These are phyloP conservation scores for Conidiobolus coronatus DNA, from an alignment of 371 early-diverging fungal species.

Conservation along the genomic window DNA sequence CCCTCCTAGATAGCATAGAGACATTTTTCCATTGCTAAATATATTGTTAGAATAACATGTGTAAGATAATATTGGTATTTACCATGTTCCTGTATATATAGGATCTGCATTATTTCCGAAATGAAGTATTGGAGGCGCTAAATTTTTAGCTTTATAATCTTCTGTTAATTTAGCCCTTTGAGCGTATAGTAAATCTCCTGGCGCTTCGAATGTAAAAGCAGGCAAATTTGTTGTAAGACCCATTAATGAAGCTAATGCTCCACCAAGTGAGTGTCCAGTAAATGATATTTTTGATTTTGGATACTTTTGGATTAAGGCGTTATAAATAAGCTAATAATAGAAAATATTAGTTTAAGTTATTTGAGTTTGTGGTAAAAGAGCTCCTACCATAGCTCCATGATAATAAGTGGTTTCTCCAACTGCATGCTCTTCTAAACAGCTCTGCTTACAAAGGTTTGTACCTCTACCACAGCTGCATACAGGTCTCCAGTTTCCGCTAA, in stretches of 20 bases:
- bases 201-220: constrained; percentile 57
- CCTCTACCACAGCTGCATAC: constrained; percentile 55
- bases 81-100: constrained; percentile 45
- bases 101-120: constrained; percentile 75
- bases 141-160: constrained; percentile 15
- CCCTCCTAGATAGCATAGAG: constrained; percentile 59
- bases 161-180: constrained; percentile 32
- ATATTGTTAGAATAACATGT: constrained; percentile 8
- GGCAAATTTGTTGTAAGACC: constrained; percentile 64
- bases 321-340: constrained; percentile 2
- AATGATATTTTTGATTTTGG: constrained; percentile 46
- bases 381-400: constrained; percentile 1
- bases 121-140: constrained; percentile 43
- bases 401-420: constrained; percentile 5
- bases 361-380: too few relatives aligned
- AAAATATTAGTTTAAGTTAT: neutral
- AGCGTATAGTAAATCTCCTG: constrained; percentile 59
- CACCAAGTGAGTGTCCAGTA: constrained; percentile 86
- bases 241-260: constrained; percentile 52
- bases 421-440: constrained; percentile 7
- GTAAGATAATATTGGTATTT: constrained; percentile 15
- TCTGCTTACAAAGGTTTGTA: constrained; percentile 7
- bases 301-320: constrained; percentile 15
- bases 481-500: constrained; percentile 47
- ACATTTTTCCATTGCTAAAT: constrained; percentile 26